Conservation (phyloP, 805 yeast species). For the Saturnispora quitensis region DNA sequence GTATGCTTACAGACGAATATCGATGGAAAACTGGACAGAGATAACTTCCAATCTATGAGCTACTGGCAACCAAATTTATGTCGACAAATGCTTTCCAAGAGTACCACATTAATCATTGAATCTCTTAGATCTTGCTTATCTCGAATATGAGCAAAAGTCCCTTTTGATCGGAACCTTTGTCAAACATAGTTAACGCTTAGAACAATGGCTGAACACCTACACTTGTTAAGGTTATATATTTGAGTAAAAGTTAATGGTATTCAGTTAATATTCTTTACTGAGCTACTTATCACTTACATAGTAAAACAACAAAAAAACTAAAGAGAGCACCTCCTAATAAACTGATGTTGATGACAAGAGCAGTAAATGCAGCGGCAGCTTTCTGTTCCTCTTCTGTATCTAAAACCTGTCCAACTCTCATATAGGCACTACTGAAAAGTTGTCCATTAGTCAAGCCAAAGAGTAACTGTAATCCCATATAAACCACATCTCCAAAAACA, state of each 20-base stretch:
- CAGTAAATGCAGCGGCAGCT: conserved; percentile 92
- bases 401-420: conserved; percentile 22
- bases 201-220: no score
- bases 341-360: conserved; percentile 70
- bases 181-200: no score
- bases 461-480: conserved; percentile 57
- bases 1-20: no score
- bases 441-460: conserved; percentile 92
- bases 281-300: background rate
- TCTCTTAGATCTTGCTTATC: no score
- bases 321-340: conserved; percentile 69
- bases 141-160: no score
- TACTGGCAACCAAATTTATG: no score
- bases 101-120: no score
- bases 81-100: no score
- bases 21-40: no score
- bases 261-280: background rate
- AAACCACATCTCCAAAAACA: conserved; percentile 50
- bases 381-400: conserved; percentile 54
- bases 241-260: background rate
- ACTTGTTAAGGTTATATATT: no score
- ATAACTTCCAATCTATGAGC: no score
- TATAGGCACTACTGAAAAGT: conserved; percentile 63
- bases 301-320: conserved; percentile 54
- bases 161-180: no score